These are phyloP conservation scores for Hypholoma fasciculare DNA, from an alignment of 768 basidiomycete genomes.

Conservation along the genomic window DNA sequence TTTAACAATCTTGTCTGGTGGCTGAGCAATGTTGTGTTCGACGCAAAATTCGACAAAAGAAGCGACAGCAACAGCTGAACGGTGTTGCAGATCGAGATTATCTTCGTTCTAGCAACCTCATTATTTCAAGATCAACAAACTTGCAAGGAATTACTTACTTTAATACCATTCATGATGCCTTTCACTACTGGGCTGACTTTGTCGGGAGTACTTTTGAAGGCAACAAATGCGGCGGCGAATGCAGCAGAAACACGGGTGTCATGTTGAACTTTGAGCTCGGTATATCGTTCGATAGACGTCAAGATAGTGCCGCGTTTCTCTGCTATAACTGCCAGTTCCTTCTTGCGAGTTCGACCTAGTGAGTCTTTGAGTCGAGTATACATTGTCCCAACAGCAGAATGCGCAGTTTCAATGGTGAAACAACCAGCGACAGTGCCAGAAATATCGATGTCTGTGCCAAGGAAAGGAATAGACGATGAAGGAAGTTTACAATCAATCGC, in stretches of 20 bases:
- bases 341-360: slow-evolving; percentile 77
- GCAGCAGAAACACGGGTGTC: slow-evolving; percentile 88
- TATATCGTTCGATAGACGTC: slow-evolving; percentile 74
- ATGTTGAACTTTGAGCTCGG: slow-evolving; percentile 79
- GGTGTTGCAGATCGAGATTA: slow-evolving; percentile 82
- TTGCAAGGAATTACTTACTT: slow-evolving; percentile 50
- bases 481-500: slow-evolving; percentile 86
- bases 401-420: slow-evolving; percentile 82
- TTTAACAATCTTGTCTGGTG: slow-evolving; percentile 94
- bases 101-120: slow-evolving; percentile 67
- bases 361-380: slow-evolving; percentile 76
- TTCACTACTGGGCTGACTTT: slow-evolving; percentile 97
- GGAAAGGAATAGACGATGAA: slow-evolving; percentile 71
- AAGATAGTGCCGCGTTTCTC: slow-evolving; percentile 76
- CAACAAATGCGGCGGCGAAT: slow-evolving; percentile 89
- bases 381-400: slow-evolving; percentile 65
- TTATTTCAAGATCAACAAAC: slow-evolving; percentile 6
- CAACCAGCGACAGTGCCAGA: slow-evolving; percentile 59
- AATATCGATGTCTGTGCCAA: slow-evolving; percentile 79
- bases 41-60: slow-evolving; percentile 87
- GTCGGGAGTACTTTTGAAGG: slow-evolving; percentile 81
- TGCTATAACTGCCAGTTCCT: slow-evolving; percentile 66
- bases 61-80: slow-evolving; percentile 85
- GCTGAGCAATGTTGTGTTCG: slow-evolving; percentile 70
- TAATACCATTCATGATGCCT: slow-evolving; percentile 96